A percentile compares a stretch with the other conserved stretches of the same genome.
Conservation (phyloP, 352 stramenopile genomes). For the Phytophthora rubi region DNA sequence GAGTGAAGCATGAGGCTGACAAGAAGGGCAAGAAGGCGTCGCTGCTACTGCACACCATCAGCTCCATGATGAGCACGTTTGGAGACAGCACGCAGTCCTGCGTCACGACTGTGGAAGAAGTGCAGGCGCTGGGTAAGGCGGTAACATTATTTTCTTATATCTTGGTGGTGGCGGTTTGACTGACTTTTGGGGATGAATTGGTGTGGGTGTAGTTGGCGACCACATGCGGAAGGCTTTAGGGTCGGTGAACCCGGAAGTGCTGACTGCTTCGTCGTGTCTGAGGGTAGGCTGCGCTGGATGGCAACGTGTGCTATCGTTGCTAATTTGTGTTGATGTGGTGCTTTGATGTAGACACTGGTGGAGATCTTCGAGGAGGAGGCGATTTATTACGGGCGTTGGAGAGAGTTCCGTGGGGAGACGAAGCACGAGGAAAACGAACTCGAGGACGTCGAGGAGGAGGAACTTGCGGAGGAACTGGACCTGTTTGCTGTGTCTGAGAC, state of each 20-base stretch:
- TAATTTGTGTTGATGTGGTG: constrained; percentile 3
- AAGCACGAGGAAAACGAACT: constrained; percentile 82
- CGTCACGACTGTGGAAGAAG: constrained; percentile 60
- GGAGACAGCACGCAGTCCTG: constrained; percentile 70
- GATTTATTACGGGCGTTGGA: constrained; percentile 85
- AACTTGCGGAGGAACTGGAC: constrained; percentile 86
- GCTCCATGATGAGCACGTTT: constrained; percentile 87
- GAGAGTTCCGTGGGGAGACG: constrained; percentile 81
- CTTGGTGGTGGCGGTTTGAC: constrained; percentile 1
- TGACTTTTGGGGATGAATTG: constrained; percentile 1
- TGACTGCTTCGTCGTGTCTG: constrained; percentile 53
- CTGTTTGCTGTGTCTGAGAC: constrained; percentile 82
- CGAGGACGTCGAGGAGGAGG: constrained; percentile 83
- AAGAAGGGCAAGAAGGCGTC: constrained; percentile 49
- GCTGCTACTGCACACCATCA: constrained; percentile 66
- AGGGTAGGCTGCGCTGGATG: constrained; percentile 36
- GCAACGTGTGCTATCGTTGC: not conserved
- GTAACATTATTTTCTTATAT: not conserved
- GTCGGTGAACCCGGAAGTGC: constrained; percentile 52
- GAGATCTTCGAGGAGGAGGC: constrained; percentile 82
- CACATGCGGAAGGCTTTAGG: constrained; percentile 51
- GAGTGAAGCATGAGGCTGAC: constrained; percentile 49
- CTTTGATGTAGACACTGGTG: constrained; percentile 61
- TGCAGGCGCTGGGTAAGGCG: constrained; percentile 53
- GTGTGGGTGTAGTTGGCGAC: constrained; percentile 52